These are phyloP conservation scores for Dioscorea alata DNA, from an alignment of 106 monocot genomes.

Conservation along the genomic window DNA sequence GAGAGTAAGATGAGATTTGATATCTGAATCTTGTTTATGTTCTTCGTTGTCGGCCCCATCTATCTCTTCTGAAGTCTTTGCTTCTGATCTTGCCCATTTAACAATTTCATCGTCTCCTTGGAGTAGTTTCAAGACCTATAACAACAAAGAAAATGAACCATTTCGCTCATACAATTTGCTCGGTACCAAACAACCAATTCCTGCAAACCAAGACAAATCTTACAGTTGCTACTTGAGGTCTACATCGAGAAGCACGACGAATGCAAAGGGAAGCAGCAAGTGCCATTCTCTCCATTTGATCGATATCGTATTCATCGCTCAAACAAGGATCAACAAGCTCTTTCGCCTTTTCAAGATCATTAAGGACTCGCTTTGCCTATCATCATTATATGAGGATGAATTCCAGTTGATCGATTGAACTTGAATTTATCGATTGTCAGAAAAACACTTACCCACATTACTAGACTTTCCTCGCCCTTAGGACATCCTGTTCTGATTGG, in stretches of 20 bases:
- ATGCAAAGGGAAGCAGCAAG: constrained; percentile 81
- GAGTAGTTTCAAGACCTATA: constrained; percentile 65
- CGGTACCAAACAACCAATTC: no score
- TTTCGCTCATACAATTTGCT: no score
- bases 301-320: constrained; percentile 34
- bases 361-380: constrained; percentile 73
- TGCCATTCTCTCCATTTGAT: constrained; percentile 55
- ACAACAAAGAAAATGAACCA: no score
- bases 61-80: constrained; percentile 19
- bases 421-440: no score
- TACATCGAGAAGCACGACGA: constrained; percentile 36
- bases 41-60: constrained; percentile 33
- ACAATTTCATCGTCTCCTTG: constrained; percentile 41
- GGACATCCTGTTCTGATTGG: constrained; percentile 43
- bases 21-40: constrained; percentile 20
- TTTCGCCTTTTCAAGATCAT: constrained; percentile 29
- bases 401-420: no score
- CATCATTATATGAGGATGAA: constrained; percentile 4
- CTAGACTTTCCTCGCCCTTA: constrained; percentile 68
- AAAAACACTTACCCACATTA: constrained; percentile 65
- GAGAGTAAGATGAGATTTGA: constrained; percentile 82
- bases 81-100: constrained; percentile 52
- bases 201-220: constrained; percentile 4
- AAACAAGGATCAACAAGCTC: constrained; percentile 70
- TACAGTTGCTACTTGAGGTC: constrained; percentile 64